These are phyloP conservation scores for Fusarium sp. DNA, from an alignment of 2,329 filamentous ascomycete genomes.

Conservation along the genomic window DNA sequence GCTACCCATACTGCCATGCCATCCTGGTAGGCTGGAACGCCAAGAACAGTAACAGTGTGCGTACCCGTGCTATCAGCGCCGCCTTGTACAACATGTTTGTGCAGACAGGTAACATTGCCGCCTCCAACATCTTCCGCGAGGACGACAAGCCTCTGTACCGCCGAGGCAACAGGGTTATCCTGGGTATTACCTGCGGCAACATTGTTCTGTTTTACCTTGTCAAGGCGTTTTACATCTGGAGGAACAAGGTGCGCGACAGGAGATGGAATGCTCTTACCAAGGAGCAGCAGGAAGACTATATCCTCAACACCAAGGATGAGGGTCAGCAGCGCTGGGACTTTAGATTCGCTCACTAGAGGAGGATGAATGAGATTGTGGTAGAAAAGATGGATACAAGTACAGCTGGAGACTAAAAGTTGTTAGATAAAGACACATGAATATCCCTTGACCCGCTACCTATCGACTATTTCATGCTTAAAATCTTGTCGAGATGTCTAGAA, in stretches of 20 bases:
- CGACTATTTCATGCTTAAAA: background rate
- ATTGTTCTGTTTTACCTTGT: slow-evolving; percentile 58
- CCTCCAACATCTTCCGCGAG: slow-evolving; percentile 57
- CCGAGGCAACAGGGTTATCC: slow-evolving; percentile 61
- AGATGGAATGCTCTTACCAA: slow-evolving; percentile 58
- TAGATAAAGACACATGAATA: background rate
- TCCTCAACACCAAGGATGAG: slow-evolving; percentile 62
- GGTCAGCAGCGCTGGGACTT: slow-evolving; percentile 68
- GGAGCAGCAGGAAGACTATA: slow-evolving; percentile 61
- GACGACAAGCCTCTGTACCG: slow-evolving; percentile 66
- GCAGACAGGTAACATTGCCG: slow-evolving; percentile 57
- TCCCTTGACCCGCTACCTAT: background rate
- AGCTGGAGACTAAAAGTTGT: background rate
- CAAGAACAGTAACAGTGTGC: slow-evolving; percentile 71
- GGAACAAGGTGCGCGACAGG: slow-evolving; percentile 57
- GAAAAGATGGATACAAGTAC: background rate
- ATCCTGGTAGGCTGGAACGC: slow-evolving; percentile 68
- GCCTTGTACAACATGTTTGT: slow-evolving; percentile 71
- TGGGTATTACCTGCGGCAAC: slow-evolving; percentile 61
- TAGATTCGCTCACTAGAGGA: slow-evolving; percentile 58
- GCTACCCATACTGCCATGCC: slow-evolving; percentile 60
- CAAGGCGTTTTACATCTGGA: slow-evolving; percentile 61
- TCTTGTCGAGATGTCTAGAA: background rate
- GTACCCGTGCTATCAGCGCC: slow-evolving; percentile 70
- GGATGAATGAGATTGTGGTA: background rate